Percentiles rank a stretch among this genome's conserved stretches.
phyloP scores from a whole-genome alignment of 805 yeast genomes.

The Starmerella etchellsii region DNA sequence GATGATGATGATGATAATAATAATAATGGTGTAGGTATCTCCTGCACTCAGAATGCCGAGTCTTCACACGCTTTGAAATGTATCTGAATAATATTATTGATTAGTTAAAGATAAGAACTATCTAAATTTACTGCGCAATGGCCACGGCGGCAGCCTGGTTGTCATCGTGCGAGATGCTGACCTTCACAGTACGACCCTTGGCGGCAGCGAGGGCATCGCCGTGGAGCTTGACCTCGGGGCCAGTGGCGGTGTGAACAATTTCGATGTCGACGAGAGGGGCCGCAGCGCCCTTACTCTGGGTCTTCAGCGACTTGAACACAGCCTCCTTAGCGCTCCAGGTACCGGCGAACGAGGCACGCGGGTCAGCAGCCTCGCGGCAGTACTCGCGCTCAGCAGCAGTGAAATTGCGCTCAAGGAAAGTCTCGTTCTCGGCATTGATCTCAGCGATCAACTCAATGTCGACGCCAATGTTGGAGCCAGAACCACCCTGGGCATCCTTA shows the following conservation, averaged over 20 bases:
- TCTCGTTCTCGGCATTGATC: conserved; percentile 74
- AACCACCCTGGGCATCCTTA: conserved; percentile 28
- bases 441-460: conserved; percentile 84
- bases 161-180: conserved; percentile 92
- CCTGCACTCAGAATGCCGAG: too few species aligned
- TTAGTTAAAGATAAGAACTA: too few species aligned
- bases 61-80: too few species aligned
- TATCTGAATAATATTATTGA: background rate
- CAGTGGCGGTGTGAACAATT: conserved; percentile 61
- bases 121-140: conserved; percentile 32
- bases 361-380: conserved; percentile 59
- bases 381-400: conserved; percentile 67
- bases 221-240: conserved; percentile 63
- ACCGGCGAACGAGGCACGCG: conserved; percentile 88
- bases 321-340: conserved; percentile 99
- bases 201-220: conserved; percentile 76
- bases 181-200: conserved; percentile 49
- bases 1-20: too few species aligned
- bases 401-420: conserved; percentile 86
- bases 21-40: too few species aligned
- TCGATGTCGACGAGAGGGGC: conserved; percentile 88
- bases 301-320: conserved; percentile 89
- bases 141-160: conserved; percentile 97
- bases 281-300: conserved; percentile 84
- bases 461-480: conserved; percentile 73